Percentiles rank a stretch among this genome's conserved stretches.
phyloP scores from a whole-genome alignment of 129 eudicot genomes.

The Pulicaria dysenterica region DNA sequence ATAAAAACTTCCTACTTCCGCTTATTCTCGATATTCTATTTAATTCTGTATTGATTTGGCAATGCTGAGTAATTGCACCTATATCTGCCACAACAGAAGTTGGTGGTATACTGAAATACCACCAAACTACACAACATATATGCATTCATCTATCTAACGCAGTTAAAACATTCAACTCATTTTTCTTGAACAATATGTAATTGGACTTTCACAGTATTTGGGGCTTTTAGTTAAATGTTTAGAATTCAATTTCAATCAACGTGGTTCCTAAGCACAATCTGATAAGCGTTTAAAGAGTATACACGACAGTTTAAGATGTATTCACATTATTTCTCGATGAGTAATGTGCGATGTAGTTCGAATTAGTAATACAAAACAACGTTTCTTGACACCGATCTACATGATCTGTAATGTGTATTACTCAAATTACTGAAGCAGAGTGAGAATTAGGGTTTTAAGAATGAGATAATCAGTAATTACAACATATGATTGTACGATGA shows the following conservation, averaged over 20 bases:
- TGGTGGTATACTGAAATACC: background rate
- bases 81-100: conserved; percentile 5
- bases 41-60: background rate
- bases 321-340: conserved; percentile 11
- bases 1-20: conserved; percentile 24
- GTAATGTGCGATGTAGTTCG: conserved; percentile 17
- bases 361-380: conserved; percentile 15
- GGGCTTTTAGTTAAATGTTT: conserved; percentile 6
- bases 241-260: conserved; percentile 16
- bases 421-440: conserved; percentile 19
- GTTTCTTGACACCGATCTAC: conserved; percentile 25
- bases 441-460: conserved; percentile 34
- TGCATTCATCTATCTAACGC: conserved; percentile 8
- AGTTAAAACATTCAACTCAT: background rate
- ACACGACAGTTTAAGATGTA: background rate
- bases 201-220: background rate
- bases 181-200: background rate
- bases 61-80: conserved; percentile 10
- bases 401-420: conserved; percentile 15
- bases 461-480: background rate
- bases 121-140: conserved; percentile 19
- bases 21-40: conserved; percentile 7
- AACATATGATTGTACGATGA: conserved; percentile 6
- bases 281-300: background rate
- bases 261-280: background rate